Evolutionary conservation across 1,284 basidiomycete species (phyloP), one percentile per base, ranked within the genome.

Genomic region (Grifola frondosa): DNA sequence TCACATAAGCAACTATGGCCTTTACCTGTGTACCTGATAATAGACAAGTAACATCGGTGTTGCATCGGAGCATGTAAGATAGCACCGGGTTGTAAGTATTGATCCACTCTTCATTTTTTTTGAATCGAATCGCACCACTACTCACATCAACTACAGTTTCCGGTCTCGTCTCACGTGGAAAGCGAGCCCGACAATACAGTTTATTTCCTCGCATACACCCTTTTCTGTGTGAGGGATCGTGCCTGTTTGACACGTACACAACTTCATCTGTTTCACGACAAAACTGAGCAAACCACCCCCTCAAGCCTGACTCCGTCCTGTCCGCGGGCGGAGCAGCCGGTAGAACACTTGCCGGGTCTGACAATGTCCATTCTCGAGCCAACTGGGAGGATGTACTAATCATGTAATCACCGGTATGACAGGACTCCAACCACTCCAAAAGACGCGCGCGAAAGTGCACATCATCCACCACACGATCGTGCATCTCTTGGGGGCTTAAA

Each of bases 401-500:
- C 0, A 25, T n/a, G 33, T 49, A 51, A 5, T 53, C 46, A 17
- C 49, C 53, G 3, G 24, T 24, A 35, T 54, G 50, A 35, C 30
- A 40, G 21, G n/a, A 20, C 28, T 54, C 50, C n/a, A 57, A 28
- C 37, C 54, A 57, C 1, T 16, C 25, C 5, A 57, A 19, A 4
- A 64, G 29, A 3, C 35, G 17, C 15, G 26, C 25, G 22, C 49
- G 40, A 42, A 57, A 63, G 2, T 49, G 42, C 10, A 42, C 45
- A 26, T 52, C 40, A 1, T 15, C 48, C 15, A 59, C 22, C 3
- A 63, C 21, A 15, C 40, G 42, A 21, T 62, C 53, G 2, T 58
- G 48, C 3, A 63, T 54, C 20, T 60, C 56, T 34, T 62, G 53
- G 3, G 64, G 61, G 5, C 57, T 54, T 6, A 62, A 26, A 8